Percentiles rank a stretch among this genome's conserved stretches.
Evolutionary conservation across 2,329 filamentous ascomycete genomes (phyloP).

Genomic region (Pseudogymnoascus sp.): DNA sequence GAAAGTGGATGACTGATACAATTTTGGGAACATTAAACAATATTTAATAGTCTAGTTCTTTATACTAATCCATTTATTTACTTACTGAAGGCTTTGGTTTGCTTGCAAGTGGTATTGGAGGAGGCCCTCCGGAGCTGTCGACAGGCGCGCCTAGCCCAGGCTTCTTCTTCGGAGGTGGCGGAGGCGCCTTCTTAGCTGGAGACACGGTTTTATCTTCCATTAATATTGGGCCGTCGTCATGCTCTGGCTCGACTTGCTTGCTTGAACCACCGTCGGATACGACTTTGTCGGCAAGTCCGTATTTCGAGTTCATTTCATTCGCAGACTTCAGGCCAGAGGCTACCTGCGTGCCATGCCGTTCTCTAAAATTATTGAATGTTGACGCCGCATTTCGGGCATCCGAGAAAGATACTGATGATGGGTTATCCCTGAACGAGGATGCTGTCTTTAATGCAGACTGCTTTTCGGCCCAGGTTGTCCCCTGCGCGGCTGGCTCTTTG

Average conservation of each 20-base stretch:
- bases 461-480: conserved; percentile 48
- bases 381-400: conserved; percentile 44
- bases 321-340: conserved; percentile 42
- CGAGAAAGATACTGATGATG: conserved; percentile 43
- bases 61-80: conserved; percentile 13
- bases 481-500: conserved; percentile 29
- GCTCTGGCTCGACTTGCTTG: conserved; percentile 8
- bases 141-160: conserved; percentile 19
- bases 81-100: conserved; percentile 30
- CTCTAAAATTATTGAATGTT: conserved; percentile 51
- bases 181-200: conserved; percentile 30
- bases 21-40: background rate
- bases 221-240: conserved; percentile 12
- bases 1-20: background rate
- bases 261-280: conserved; percentile 18
- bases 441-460: conserved; percentile 47
- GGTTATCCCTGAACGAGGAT: conserved; percentile 41
- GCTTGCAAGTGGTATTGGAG: conserved; percentile 20
- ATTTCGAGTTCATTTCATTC: conserved; percentile 28
- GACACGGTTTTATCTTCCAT: conserved; percentile 15
- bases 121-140: conserved; percentile 21
- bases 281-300: conserved; percentile 27
- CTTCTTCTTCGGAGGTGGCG: conserved; percentile 29
- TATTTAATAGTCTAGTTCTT: background rate
- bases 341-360: conserved; percentile 53